A percentile compares a stretch with the other conserved stretches of the same genome.
Conservation (phyloP, 1,139 yeast species). For the Yamadazyma atmosphaerica region DNA sequence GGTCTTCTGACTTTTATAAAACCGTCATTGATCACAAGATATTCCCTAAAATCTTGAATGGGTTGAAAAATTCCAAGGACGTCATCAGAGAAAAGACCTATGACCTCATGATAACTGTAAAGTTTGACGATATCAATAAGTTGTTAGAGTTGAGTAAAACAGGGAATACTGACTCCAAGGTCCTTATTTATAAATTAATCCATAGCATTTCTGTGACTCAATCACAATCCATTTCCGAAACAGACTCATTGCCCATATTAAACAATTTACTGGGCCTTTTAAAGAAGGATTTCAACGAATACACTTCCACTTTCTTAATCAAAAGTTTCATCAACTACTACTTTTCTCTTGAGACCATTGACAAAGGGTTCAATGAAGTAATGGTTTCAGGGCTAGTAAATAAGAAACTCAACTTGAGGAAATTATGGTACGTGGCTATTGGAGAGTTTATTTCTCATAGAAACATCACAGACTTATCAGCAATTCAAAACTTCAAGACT, state of each 20-base stretch:
- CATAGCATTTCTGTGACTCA: constrained; percentile 11
- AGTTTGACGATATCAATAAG: constrained; percentile 33
- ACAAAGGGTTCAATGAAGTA: constrained; percentile 35
- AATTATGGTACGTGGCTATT: constrained; percentile 64
- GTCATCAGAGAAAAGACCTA: constrained; percentile 56
- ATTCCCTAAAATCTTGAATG: constrained; percentile 57
- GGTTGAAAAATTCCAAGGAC: constrained; percentile 73
- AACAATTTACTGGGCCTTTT: constrained; percentile 50
- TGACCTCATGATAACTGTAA: constrained; percentile 34
- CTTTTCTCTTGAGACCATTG: constrained; percentile 19
- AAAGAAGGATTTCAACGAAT: constrained; percentile 75
- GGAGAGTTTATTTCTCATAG: constrained; percentile 28
- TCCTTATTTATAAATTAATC: constrained; percentile 30
- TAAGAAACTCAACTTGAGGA: constrained; percentile 60
- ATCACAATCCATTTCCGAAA: background rate
- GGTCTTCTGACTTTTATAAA: background rate
- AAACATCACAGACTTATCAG: background rate
- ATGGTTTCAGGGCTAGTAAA: constrained; percentile 58
- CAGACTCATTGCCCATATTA: constrained; percentile 28
- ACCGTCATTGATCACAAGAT: constrained; percentile 45
- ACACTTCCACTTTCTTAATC: constrained; percentile 52
- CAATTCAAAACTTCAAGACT: background rate
- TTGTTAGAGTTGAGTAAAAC: constrained; percentile 58
- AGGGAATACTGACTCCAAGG: constrained; percentile 64
- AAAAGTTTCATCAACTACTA: constrained; percentile 50